Evolutionary conservation across 768 basidiomycete species (phyloP).

Genomic region (Naganishia onofrii): DNA sequence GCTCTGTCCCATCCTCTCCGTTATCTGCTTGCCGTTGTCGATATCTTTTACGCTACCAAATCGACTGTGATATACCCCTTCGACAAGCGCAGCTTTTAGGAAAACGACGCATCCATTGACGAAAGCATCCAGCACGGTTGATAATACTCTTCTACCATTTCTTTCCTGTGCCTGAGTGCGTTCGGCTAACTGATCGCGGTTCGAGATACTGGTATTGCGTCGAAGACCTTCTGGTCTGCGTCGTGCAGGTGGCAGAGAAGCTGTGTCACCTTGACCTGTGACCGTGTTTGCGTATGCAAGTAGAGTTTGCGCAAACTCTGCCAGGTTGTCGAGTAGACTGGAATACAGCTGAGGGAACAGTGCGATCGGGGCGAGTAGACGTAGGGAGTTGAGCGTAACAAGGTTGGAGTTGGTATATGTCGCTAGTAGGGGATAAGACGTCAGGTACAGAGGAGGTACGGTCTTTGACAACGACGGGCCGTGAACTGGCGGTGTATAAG

Average conservation of each 20-base stretch:
- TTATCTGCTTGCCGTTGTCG: neutral
- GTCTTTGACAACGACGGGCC: conserved; percentile 50
- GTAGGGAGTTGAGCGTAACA: conserved; percentile 71
- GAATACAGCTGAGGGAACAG: conserved; percentile 59
- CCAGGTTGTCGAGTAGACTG: conserved; percentile 61
- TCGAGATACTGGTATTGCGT: conserved; percentile 30
- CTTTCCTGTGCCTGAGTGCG: conserved; percentile 44
- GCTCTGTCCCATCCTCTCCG: neutral
- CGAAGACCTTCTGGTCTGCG: conserved; percentile 26
- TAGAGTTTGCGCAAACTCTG: conserved; percentile 56
- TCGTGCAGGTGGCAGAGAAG: conserved; percentile 17
- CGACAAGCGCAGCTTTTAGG: conserved; percentile 64
- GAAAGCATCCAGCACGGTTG: conserved; percentile 62
- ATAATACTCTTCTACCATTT: conserved; percentile 49
- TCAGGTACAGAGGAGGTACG: conserved; percentile 68
- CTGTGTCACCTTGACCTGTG: conserved; percentile 5
- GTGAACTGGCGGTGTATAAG: conserved; percentile 30
- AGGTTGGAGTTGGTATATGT: conserved; percentile 69
- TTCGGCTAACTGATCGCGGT: conserved; percentile 43
- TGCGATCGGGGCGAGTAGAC: conserved; percentile 70
- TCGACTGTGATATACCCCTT: conserved; percentile 66
- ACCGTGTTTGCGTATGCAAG: conserved; percentile 53
- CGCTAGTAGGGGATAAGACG: conserved; percentile 74
- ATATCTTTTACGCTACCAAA: neutral
- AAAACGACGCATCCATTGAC: conserved; percentile 68